A percentile compares a stretch with the other conserved stretches of the same genome.
Evolutionary conservation across 176 grass and related monocot species (phyloP).

Genomic region (Cenchrus fungigraminus): DNA sequence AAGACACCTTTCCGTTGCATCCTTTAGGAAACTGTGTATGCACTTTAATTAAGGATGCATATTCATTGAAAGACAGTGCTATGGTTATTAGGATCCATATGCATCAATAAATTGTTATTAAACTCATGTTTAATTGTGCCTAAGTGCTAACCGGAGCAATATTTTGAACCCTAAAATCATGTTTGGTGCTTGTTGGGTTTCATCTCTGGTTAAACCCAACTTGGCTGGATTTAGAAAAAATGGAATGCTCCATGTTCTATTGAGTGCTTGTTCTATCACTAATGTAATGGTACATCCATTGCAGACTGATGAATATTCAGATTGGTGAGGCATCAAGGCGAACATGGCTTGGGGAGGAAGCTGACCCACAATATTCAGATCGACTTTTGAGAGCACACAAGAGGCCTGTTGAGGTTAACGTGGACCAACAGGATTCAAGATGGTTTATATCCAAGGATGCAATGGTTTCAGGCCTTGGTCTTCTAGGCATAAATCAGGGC

Average conservation of each 20-base stretch:
- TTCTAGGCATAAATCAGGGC: slow-evolving; percentile 88
- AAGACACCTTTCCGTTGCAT: not conserved
- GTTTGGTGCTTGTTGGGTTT: not conserved
- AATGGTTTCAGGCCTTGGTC: slow-evolving; percentile 81
- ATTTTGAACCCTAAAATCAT: not conserved
- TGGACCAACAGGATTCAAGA: slow-evolving; percentile 66
- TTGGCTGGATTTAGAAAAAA: not conserved
- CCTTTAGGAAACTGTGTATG: not conserved
- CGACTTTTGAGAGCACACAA: slow-evolving; percentile 74
- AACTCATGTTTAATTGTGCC: no score
- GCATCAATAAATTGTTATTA: no score
- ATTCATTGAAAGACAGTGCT: not conserved
- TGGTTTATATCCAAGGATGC: slow-evolving; percentile 99
- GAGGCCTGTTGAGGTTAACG: slow-evolving; percentile 57
- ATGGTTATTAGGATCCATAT: no score
- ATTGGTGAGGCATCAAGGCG: slow-evolving; percentile 84
- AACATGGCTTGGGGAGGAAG: slow-evolving; percentile 86
- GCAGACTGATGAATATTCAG: slow-evolving; percentile 77
- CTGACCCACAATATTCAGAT: slow-evolving; percentile 75
- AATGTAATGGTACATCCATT: slow-evolving; percentile 28
- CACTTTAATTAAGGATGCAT: not conserved
- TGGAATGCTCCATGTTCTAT: slow-evolving; percentile 21
- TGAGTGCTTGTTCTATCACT: slow-evolving; percentile 23
- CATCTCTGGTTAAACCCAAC: not conserved
- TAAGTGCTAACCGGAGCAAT: no score